phyloP scores from a whole-genome alignment of 768 basidiomycete genomes.

The Lepiota brunneoincarnata region DNA sequence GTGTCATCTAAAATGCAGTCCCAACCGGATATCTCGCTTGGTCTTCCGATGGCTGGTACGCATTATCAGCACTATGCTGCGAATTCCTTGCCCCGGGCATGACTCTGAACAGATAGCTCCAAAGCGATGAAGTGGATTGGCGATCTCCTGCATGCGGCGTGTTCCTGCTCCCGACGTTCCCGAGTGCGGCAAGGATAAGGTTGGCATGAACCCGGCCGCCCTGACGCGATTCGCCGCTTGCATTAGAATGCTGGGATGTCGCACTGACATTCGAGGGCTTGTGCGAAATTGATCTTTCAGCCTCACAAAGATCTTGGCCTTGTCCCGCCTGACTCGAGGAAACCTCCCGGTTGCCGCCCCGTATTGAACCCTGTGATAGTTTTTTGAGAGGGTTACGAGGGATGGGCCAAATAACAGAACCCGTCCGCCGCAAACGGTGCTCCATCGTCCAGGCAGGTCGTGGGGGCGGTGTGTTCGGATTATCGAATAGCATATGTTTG shows the following conservation, averaged over 20 bases:
- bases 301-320: not conserved
- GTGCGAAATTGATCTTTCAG: slow-evolving; percentile 17
- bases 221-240: slow-evolving; percentile 28
- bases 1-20: slow-evolving; percentile 11
- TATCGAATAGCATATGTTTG: slow-evolving; percentile 12
- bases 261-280: slow-evolving; percentile 27
- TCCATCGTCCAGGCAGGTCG: slow-evolving; percentile 5
- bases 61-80: slow-evolving; percentile 5
- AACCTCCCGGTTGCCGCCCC: not conserved
- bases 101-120: slow-evolving; percentile 16
- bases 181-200: slow-evolving; percentile 36
- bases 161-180: slow-evolving; percentile 16
- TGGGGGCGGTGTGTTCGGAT: slow-evolving; percentile 3
- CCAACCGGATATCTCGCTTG: slow-evolving; percentile 11
- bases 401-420: slow-evolving; percentile 7
- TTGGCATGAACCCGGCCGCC: slow-evolving; percentile 25
- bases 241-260: slow-evolving; percentile 21
- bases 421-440: slow-evolving; percentile 2
- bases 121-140: slow-evolving; percentile 17
- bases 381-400: slow-evolving; percentile 8
- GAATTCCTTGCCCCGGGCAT: slow-evolving; percentile 7
- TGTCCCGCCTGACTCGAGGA: not conserved
- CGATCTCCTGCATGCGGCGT: slow-evolving; percentile 17
- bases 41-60: not conserved
- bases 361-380: slow-evolving; percentile 3